Base-by-base conservation (phyloP, 441 rosid genomes). In the Eugenia klotzschiana region DNA sequence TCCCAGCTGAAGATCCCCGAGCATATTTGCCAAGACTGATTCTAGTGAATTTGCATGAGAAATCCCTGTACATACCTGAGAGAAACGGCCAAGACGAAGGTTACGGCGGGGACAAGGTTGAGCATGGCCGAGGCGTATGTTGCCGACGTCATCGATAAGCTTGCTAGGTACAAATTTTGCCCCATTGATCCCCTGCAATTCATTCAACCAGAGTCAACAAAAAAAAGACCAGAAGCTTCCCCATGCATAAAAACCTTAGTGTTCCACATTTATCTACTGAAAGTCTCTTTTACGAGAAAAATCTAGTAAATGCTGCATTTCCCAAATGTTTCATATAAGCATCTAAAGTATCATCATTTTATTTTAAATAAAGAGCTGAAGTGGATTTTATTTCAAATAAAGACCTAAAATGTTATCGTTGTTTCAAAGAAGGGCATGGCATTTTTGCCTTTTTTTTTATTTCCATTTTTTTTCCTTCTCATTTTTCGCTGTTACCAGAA, bases 101-200 rank as follows among this genome's bases (percentile, higher is more conserved):
- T 92, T 52, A 89, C 29, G 79, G 85, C 88, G 0, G 95, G 94
- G 23, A 40, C 37, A 49, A 93, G 90, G 82, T 92, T 91, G 23
- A 80, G 3, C 58, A 89, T 87, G 18, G 93, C 95, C 6, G 90
- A 37, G 41, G 86, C 85, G 57, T 87, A 93, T 23, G 95, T 91
- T 43, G 93, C 91, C 26, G 95, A 92, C 7, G 94, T 93, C 50
- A 92, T 69, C 18, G 84, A 88, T 58, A 92, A 57, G 58, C 93
- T 89, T 57, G 83, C 87, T 2, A 90, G 16, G 46, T 86, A 84
- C 81, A 90, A 55, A 64, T 81, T 89, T 83, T 89, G 93, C 25
- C 89, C 82, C 74, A 90, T 11, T 23, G 89, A 77, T 84, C 87
- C 93, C 84, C 95, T 92, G 88, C 83, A 85, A 27, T 27, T 18